Percentiles rank a stretch among this genome's conserved stretches.
These are phyloP conservation scores for Yamadazyma atlantica DNA, from an alignment of 1,139 yeast genomes.

Conservation along the genomic window DNA sequence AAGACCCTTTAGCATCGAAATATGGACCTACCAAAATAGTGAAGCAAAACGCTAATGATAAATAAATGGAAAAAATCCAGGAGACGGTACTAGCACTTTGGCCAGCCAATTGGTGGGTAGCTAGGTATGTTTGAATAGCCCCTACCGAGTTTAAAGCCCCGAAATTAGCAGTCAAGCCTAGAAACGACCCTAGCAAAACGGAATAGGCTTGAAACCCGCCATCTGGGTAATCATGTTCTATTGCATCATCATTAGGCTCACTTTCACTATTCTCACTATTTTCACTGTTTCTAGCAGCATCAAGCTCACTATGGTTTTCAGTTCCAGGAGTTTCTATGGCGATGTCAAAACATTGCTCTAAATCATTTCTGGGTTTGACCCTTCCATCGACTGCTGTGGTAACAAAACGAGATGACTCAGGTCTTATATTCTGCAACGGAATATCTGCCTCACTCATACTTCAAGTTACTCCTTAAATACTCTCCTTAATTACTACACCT, in stretches of 20 bases:
- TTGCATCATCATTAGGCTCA: background rate
- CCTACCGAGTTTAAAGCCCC: constrained; percentile 67
- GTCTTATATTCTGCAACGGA: too few relatives aligned
- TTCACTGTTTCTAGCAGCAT: background rate
- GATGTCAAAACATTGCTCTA: background rate
- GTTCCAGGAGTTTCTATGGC: background rate
- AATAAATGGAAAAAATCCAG: constrained; percentile 68
- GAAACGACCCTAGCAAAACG: constrained; percentile 63
- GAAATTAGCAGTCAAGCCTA: constrained; percentile 56
- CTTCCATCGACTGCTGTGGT: too few relatives aligned
- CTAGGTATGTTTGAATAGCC: constrained; percentile 60
- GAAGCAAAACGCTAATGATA: constrained; percentile 55
- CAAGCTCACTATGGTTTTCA: background rate
- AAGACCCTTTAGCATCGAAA: constrained; percentile 52
- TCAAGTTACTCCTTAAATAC: too few relatives aligned
- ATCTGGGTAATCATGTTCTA: constrained; percentile 50
- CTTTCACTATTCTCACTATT: background rate
- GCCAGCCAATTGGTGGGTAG: constrained; percentile 49
- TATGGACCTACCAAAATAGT: constrained; percentile 48
- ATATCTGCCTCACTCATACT: too few relatives aligned
- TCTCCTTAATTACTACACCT: too few relatives aligned
- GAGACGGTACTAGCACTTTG: constrained; percentile 49
- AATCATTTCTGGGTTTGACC: too few relatives aligned
- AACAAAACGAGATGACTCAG: too few relatives aligned
- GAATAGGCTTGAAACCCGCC: constrained; percentile 61